phyloP scores from a whole-genome alignment of 768 basidiomycete genomes.

The Coprinellus micaceus region DNA sequence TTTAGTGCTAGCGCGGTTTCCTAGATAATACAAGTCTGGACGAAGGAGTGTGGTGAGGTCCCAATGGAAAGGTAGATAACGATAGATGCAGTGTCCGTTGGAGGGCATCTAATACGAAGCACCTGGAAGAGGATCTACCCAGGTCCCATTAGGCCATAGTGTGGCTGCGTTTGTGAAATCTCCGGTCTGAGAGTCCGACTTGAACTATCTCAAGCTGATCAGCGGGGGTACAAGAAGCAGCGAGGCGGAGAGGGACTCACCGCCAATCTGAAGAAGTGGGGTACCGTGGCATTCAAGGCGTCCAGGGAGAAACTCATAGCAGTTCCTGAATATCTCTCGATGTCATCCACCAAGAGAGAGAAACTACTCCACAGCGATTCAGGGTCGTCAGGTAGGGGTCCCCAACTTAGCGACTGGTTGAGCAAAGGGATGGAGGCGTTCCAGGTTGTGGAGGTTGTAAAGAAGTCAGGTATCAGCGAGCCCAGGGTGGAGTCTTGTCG shows the following conservation, averaged over 20 bases:
- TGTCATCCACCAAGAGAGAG: slow-evolving; percentile 79
- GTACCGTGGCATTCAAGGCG: slow-evolving; percentile 53
- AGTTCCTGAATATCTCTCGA: slow-evolving; percentile 70
- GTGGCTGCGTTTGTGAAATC: slow-evolving; percentile 82
- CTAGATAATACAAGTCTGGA: no score
- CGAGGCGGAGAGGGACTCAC: slow-evolving; percentile 42
- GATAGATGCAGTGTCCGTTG: no score
- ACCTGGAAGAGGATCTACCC: slow-evolving; percentile 72
- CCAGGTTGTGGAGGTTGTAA: slow-evolving; percentile 72
- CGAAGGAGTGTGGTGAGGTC: no score
- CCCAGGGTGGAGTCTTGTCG: slow-evolving; percentile 69
- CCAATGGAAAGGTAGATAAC: not conserved
- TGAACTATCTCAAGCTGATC: slow-evolving; percentile 38
- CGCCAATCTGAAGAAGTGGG: slow-evolving; percentile 78
- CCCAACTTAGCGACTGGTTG: slow-evolving; percentile 60
- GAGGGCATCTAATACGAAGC: no score
- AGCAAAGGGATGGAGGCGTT: slow-evolving; percentile 49
- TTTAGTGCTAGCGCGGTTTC: no score
- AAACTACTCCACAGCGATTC: slow-evolving; percentile 67
- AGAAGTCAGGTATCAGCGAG: slow-evolving; percentile 63
- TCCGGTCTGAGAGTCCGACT: slow-evolving; percentile 43
- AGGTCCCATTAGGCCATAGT: slow-evolving; percentile 77
- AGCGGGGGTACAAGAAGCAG: slow-evolving; percentile 3
- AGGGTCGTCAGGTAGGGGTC: slow-evolving; percentile 31
- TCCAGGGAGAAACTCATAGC: slow-evolving; percentile 70